Evolutionary conservation across 179 eudicot genomes (phyloP), one percentile per base, ranked within the genome.

Genomic region (Spergularia azorica): DNA sequence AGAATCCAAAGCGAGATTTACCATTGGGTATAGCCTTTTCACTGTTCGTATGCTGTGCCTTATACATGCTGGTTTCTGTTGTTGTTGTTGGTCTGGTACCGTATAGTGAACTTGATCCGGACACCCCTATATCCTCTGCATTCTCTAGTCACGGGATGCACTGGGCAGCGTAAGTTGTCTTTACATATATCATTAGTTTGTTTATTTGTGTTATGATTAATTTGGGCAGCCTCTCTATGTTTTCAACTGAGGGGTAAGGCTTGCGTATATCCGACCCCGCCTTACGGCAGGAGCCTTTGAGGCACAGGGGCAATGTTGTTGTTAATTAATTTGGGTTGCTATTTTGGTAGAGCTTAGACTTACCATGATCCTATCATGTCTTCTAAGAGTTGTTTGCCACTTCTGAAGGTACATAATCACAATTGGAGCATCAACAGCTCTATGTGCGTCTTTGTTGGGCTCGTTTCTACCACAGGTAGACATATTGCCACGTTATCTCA

Each of bases 41-140:
- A 72, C 76, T 92, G 63, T 85, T 90, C 41, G 88, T 90, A 74
- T 92, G 98, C 80, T 94, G 97, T 82, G 74, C 87, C 18, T 74
- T 94, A 71, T 94, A 94, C 83, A 94, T 94, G 98, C 80, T 91
- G 84, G 98, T 94, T 46, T 94, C 97, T 48, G 82, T 89, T 20
- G 93, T 94, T 72, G 87, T 94, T 74, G 97, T 94, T 77, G 98
- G 97, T 74, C 77, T 94, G 43, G 94, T 94, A 20, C 98, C 98
- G n/a, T 94, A 92, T 80, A 88, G 86, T 85, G 87, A 88, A 26
- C 90, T 94, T 92, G 94, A 94, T 79, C 94, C 98, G 3, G 96
- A 92, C 80, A 92, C 98, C 58, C 98, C 97, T 71, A 92, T 94
- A 72, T 90, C 96, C 54, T 92, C 98, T 68, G 98, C 98, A 56